Percentiles rank a stretch among this genome's conserved stretches.
phyloP scores from a whole-genome alignment of 2,329 filamentous ascomycete genomes.

The Aspergillus cejpii region DNA sequence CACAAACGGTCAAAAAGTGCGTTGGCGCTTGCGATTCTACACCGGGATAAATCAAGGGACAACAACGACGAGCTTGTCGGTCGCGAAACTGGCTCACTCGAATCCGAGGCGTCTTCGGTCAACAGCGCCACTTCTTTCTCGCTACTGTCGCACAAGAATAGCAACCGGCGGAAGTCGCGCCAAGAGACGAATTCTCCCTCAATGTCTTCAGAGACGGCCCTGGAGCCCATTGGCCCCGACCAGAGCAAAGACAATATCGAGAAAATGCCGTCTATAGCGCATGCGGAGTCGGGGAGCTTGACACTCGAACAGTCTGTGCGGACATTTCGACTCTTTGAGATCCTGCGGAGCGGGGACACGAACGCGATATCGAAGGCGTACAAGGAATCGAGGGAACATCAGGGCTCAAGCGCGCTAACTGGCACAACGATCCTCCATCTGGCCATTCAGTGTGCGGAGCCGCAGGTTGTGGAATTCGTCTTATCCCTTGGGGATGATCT shows the following conservation, averaged over 20 bases:
- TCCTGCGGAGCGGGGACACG: slow-evolving; percentile 82
- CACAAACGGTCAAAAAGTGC: slow-evolving; percentile 52
- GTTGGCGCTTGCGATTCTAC: slow-evolving; percentile 49
- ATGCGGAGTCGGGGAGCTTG: slow-evolving; percentile 31
- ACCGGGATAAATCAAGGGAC: slow-evolving; percentile 47
- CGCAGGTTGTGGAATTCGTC: slow-evolving; percentile 90
- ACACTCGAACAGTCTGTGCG: slow-evolving; percentile 88
- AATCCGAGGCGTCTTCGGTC: slow-evolving; percentile 21
- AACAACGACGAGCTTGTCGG: slow-evolving; percentile 24
- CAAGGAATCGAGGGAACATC: slow-evolving; percentile 50
- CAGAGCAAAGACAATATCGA: slow-evolving; percentile 24
- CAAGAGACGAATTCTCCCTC: slow-evolving; percentile 19
- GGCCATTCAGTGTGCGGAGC: slow-evolving; percentile 90
- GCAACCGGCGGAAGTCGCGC: slow-evolving; percentile 27
- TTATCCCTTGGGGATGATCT: slow-evolving; percentile 65
- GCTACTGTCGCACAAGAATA: slow-evolving; percentile 27
- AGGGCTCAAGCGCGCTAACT: slow-evolving; percentile 39
- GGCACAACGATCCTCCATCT: slow-evolving; percentile 89
- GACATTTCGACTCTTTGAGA: slow-evolving; percentile 91
- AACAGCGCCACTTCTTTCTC: slow-evolving; percentile 24
- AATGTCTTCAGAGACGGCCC: slow-evolving; percentile 19
- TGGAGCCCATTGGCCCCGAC: slow-evolving; percentile 25
- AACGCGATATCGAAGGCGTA: slow-evolving; percentile 82
- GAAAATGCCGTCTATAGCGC: slow-evolving; percentile 31
- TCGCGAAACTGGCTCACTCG: slow-evolving; percentile 23